A percentile compares a stretch with the other conserved stretches of the same genome.
Evolutionary conservation across 192 early-diverging fungal genomes (phyloP).

Genomic region (Coemansia sp.): DNA sequence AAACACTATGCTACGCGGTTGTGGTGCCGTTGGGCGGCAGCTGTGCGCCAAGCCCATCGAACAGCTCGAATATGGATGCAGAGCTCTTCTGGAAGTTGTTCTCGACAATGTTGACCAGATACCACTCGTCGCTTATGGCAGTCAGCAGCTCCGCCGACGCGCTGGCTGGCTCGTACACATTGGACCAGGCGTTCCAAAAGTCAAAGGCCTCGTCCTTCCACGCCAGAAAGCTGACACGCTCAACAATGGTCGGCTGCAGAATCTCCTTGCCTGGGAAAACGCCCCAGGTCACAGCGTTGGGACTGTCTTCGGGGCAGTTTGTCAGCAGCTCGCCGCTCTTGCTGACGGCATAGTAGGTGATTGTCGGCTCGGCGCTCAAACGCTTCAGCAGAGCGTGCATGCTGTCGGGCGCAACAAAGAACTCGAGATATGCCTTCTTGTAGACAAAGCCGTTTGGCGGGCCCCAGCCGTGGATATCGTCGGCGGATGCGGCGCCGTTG

Average conservation of each 20-base stretch:
- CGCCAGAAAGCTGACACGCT: constrained; percentile 80
- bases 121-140: constrained; percentile 72
- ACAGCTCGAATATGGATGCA: constrained; percentile 50
- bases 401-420: constrained; percentile 78
- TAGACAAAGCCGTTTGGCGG: constrained; percentile 94
- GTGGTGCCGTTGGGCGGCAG: constrained; percentile 9
- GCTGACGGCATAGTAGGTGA: constrained; percentile 92
- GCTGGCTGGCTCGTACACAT: constrained; percentile 65
- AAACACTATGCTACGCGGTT: not conserved
- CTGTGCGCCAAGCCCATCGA: constrained; percentile 30
- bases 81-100: constrained; percentile 72
- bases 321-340: constrained; percentile 85
- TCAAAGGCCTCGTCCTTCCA: constrained; percentile 98
- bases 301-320: constrained; percentile 80
- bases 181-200: constrained; percentile 87
- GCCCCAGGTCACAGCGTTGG: constrained; percentile 98
- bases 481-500: constrained; percentile 78
- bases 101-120: constrained; percentile 91
- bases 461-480: constrained; percentile 89
- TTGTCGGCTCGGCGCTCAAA: constrained; percentile 59
- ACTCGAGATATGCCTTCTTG: constrained; percentile 96
- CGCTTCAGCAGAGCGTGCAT: constrained; percentile 65
- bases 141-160: constrained; percentile 62
- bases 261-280: constrained; percentile 98
- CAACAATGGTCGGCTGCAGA: constrained; percentile 94